Conservation (phyloP, 306 rosid species). For the Begonia fuchsioides region DNA sequence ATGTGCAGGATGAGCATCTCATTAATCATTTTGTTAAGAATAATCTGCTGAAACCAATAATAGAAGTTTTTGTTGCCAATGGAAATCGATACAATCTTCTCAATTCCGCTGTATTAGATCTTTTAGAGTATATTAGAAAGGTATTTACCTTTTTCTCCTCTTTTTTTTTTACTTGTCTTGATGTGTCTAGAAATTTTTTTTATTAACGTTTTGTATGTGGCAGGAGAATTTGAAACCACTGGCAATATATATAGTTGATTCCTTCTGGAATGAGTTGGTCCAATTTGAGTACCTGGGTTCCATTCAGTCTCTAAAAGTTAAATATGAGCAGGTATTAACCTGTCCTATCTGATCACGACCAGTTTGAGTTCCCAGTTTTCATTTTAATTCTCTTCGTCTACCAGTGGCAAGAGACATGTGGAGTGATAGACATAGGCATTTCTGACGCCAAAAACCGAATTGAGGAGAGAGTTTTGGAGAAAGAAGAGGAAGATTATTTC, state of each 20-base stretch:
- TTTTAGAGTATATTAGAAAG: constrained; percentile 73
- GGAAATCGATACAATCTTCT: constrained; percentile 95
- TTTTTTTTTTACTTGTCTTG: constrained; percentile 2
- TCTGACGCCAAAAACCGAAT: constrained; percentile 51
- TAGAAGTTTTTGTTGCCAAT: constrained; percentile 64
- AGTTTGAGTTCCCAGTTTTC: constrained; percentile 6
- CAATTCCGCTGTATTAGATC: constrained; percentile 84
- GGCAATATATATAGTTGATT: constrained; percentile 55
- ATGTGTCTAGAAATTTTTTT: constrained; percentile 4
- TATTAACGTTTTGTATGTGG: constrained; percentile 10
- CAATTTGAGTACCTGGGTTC: constrained; percentile 59
- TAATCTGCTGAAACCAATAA: constrained; percentile 72
- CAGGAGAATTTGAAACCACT: constrained; percentile 58
- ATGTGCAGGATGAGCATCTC: constrained; percentile 88
- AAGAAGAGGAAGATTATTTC: constrained; percentile 87
- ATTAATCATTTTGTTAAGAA: constrained; percentile 53
- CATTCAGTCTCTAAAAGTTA: constrained; percentile 55
- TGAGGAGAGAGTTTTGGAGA: constrained; percentile 86
- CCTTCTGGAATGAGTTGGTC: constrained; percentile 74
- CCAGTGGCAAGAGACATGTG: constrained; percentile 67
- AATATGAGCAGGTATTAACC: constrained; percentile 75
- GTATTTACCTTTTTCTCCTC: constrained; percentile 22
- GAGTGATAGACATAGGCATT: constrained; percentile 32
- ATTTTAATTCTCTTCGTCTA: constrained; percentile 13
- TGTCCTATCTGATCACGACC: constrained; percentile 6